Conservation (phyloP, 2,329 filamentous ascomycete species). For the Aspergillus sp. region DNA sequence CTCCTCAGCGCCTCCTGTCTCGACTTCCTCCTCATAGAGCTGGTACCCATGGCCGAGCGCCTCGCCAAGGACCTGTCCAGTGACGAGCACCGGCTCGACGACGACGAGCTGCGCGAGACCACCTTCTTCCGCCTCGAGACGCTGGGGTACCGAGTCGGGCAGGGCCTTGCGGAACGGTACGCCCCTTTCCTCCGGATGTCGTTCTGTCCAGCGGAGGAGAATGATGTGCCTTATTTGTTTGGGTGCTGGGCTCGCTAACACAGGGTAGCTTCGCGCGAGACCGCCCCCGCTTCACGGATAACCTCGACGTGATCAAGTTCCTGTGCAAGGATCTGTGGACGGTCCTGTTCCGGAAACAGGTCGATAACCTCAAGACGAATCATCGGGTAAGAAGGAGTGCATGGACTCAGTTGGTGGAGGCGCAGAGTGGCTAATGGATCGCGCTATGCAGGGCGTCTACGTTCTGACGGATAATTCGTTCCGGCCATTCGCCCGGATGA, state of each 20-base stretch:
- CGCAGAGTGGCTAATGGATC: background rate
- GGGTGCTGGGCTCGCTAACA: no score
- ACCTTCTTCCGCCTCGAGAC: constrained; percentile 81
- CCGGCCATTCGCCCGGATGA: constrained; percentile 85
- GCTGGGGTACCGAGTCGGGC: constrained; percentile 85
- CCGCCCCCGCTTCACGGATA: constrained; percentile 83
- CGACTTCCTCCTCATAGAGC: constrained; percentile 92
- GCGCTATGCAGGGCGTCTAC: constrained; percentile 71
- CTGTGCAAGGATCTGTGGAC: constrained; percentile 98
- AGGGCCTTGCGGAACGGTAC: constrained; percentile 89
- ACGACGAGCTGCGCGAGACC: constrained; percentile 79
- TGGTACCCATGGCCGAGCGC: constrained; percentile 90
- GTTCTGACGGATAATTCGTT: constrained; percentile 93
- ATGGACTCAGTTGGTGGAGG: no score
- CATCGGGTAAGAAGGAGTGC: constrained; percentile 65
- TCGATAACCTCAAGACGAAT: constrained; percentile 98
- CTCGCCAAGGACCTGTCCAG: constrained; percentile 67
- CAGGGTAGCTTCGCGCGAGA: constrained; percentile 55
- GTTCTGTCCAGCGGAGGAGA: no score
- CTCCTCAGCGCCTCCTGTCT: constrained; percentile 83
- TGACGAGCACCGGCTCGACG: constrained; percentile 31
- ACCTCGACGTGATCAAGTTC: constrained; percentile 96
- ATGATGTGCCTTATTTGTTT: no score
- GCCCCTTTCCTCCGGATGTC: background rate
- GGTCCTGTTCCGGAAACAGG: constrained; percentile 90